A percentile compares a stretch with the other conserved stretches of the same genome.
These are phyloP conservation scores for Hydnum rufescens DNA, from an alignment of 768 basidiomycete genomes.

Conservation along the genomic window DNA sequence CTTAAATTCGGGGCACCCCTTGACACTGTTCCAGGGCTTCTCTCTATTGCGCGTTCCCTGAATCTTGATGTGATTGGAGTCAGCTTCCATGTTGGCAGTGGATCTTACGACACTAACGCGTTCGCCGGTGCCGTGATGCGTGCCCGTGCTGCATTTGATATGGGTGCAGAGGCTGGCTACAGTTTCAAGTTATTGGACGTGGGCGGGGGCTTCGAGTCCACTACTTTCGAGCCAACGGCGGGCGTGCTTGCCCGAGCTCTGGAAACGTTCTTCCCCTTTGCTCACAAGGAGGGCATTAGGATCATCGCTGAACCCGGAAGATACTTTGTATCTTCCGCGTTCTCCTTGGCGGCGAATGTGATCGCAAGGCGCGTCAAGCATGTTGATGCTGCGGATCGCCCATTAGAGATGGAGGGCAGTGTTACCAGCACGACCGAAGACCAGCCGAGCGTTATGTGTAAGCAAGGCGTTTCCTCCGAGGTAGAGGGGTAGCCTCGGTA, in stretches of 20 bases:
- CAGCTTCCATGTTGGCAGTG: slow-evolving; percentile 95
- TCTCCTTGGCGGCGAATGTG: slow-evolving; percentile 80
- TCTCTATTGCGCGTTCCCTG: slow-evolving; percentile 61
- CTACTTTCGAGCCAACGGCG: slow-evolving; percentile 65
- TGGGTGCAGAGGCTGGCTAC: slow-evolving; percentile 68
- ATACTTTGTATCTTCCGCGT: slow-evolving; percentile 83
- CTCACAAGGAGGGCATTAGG: slow-evolving; percentile 29
- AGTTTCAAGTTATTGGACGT: slow-evolving; percentile 72
- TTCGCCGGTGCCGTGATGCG: slow-evolving; percentile 81
- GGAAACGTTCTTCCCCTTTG: slow-evolving; percentile 50
- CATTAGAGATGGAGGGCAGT: slow-evolving; percentile 19
- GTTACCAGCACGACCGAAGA: too few species aligned
- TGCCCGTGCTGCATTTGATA: slow-evolving; percentile 67
- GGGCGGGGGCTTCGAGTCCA: slow-evolving; percentile 91
- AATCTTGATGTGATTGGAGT: slow-evolving; percentile 78
- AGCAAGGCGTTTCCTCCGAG: too few species aligned
- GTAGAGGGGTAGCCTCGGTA: too few species aligned
- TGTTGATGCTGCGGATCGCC: slow-evolving; percentile 17
- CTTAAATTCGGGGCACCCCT: slow-evolving; percentile 94
- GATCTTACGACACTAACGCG: slow-evolving; percentile 80
- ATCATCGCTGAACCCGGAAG: slow-evolving; percentile 93
- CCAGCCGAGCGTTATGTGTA: slow-evolving; percentile 72
- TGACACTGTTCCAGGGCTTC: slow-evolving; percentile 52
- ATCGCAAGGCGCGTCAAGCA: slow-evolving; percentile 57
- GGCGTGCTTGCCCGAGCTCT: slow-evolving; percentile 48